Percentiles rank a stretch among this genome's conserved stretches.
These are phyloP conservation scores for Emericellopsis cladophorae DNA, from an alignment of 2,329 filamentous ascomycete species.

Conservation along the genomic window DNA sequence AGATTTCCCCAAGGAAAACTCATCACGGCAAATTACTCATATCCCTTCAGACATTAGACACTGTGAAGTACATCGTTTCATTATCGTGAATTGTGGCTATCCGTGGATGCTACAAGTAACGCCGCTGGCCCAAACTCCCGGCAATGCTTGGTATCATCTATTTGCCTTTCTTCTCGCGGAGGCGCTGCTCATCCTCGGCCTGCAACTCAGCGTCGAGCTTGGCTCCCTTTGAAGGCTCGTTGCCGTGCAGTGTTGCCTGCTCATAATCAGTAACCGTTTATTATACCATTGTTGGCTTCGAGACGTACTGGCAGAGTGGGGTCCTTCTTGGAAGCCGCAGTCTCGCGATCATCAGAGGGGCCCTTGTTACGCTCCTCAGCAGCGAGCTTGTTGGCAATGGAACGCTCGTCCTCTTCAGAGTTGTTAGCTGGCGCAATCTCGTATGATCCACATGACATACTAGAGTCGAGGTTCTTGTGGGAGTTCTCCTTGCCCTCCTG, in stretches of 20 bases:
- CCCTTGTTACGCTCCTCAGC: constrained; percentile 38
- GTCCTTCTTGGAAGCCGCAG: constrained; percentile 38
- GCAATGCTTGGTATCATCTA: background rate
- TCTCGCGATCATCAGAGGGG: constrained; percentile 30
- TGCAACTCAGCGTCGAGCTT: constrained; percentile 58
- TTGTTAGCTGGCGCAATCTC: constrained; percentile 7
- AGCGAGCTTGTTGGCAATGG: constrained; percentile 58
- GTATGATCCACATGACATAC: constrained; percentile 30
- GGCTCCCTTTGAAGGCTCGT: constrained; percentile 60
- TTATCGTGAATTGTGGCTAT: background rate
- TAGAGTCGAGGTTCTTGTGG: constrained; percentile 58
- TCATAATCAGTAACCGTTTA: background rate
- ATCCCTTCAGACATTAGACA: too few species aligned
- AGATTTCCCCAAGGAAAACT: too few species aligned
- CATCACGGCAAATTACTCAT: too few species aligned
- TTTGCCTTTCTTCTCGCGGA: constrained; percentile 42
- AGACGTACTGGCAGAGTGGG: constrained; percentile 42
- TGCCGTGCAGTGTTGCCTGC: constrained; percentile 54
- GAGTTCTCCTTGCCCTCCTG: constrained; percentile 61
- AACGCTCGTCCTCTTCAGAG: constrained; percentile 51
- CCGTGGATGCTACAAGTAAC: background rate
- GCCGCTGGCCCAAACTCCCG: background rate
- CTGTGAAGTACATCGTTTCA: background rate
- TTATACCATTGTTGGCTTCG: background rate
- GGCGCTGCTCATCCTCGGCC: constrained; percentile 50